Evolutionary conservation across 208 protist species (phyloP).

Genomic region (Crithidia acanthocephali): DNA sequence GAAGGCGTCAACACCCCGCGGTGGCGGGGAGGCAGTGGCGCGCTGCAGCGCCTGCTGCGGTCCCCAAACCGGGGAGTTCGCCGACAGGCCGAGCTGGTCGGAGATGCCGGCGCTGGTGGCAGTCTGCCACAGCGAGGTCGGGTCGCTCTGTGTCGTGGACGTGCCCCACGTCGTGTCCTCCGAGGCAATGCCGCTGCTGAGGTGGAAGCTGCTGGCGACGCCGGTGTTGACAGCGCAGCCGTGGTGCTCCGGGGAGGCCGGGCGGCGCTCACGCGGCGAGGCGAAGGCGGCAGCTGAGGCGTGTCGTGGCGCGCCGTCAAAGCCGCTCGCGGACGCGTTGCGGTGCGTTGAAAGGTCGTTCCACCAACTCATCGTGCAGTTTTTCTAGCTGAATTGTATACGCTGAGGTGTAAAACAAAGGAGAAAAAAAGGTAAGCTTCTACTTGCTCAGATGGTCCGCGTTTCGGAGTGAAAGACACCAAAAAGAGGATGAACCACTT

Average conservation of each 20-base stretch:
- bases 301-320: slow-evolving; percentile 14
- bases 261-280: neutral
- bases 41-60: slow-evolving; percentile 8
- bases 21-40: slow-evolving; percentile 3
- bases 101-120: slow-evolving; percentile 16
- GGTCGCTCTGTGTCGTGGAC: slow-evolving; percentile 15
- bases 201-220: neutral
- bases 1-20: slow-evolving; percentile 8
- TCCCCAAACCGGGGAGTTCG: slow-evolving; percentile 10
- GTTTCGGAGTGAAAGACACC: too few relatives aligned
- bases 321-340: neutral
- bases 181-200: neutral
- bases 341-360: slow-evolving; percentile 35
- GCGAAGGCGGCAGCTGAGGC: neutral
- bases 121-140: slow-evolving; percentile 20
- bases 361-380: slow-evolving; percentile 32
- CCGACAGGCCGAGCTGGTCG: slow-evolving; percentile 21
- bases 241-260: slow-evolving; percentile 3
- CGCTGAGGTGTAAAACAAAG: neutral
- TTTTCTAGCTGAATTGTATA: neutral
- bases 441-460: too few relatives aligned
- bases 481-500: too few relatives aligned
- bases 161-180: slow-evolving; percentile 15
- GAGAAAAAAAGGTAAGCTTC: neutral
- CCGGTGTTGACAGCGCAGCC: neutral